Base-by-base conservation (phyloP, 2,329 filamentous ascomycete species). In the Verticillium alfalfae region DNA sequence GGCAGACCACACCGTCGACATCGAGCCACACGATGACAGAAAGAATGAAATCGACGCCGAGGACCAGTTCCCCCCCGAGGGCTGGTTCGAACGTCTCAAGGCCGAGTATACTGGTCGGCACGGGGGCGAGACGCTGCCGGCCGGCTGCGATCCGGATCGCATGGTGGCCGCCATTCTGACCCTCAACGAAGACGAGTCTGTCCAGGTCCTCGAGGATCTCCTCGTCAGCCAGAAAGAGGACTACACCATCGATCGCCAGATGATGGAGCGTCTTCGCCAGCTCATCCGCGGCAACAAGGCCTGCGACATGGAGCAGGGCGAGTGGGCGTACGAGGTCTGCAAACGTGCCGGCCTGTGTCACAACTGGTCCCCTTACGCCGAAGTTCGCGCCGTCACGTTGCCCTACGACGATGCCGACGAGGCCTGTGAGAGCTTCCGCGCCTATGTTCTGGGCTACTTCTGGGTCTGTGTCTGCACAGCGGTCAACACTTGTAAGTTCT, bases 241-340 rank as follows among this genome's bases (percentile, higher is more conserved):
- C 66, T 78, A 76, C 75, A 78, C 79, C 65, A 79, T 79, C 45
- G 77, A 77, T 0, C 66, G 71, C 2, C 74, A 76, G 5, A 79
- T 78, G 76, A 69, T 75, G 31, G 71, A 71, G n/a, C 75, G 75
- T 18, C 78, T 80, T 74, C 65, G 67, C 60, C 67, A 66, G n/a
- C 69, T 79, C 1, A 64, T 79, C 1, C 63, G 70, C 12, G 77
- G 76, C 0, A 71, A 69, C 1, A 77, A 79, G 62, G 57, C 65
- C 0, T 79, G 79, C 62, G 77, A 76, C 6, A 72, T 75, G 8
- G 72, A 71, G 37, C 79, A 77, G 59, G 76, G 75, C 57, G 72
- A 71, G 39, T 79, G 77, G 59, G 76, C 75, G 56, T 72, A 76
- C 8, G 77, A 79, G 63, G 63, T 79, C 60, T 67, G 75, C 39